phyloP scores from a whole-genome alignment of 2,329 filamentous ascomycete species.

The Torrubiellomyces zombiae region DNA sequence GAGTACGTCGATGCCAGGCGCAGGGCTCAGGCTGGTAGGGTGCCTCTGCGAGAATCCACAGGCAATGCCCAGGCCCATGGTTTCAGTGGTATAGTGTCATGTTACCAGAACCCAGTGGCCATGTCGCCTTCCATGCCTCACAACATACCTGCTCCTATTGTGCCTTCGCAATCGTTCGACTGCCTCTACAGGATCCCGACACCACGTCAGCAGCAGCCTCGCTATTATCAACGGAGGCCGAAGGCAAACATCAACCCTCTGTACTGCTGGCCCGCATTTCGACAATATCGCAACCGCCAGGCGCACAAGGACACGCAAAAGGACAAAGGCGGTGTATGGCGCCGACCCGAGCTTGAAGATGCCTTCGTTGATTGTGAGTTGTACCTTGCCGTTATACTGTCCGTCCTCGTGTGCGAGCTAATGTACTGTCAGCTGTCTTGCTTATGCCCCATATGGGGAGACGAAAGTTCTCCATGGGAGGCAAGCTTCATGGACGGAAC shows the following conservation, averaged over 20 bases:
- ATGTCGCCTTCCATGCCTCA: constrained; percentile 28
- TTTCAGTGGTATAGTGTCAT: constrained; percentile 25
- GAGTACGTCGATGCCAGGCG: constrained; percentile 31
- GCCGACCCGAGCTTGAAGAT: constrained; percentile 40
- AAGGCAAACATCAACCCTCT: constrained; percentile 37
- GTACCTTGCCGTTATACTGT: too few relatives aligned
- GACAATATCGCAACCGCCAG: constrained; percentile 49
- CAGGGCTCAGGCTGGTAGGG: constrained; percentile 18
- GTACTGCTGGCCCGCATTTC: constrained; percentile 44
- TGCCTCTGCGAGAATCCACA: constrained; percentile 34
- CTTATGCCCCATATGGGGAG: constrained; percentile 50
- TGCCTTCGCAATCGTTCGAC: constrained; percentile 31
- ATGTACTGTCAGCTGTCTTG: constrained; percentile 32
- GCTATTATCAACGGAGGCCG: constrained; percentile 16
- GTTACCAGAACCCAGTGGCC: constrained; percentile 24
- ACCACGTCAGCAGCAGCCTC: constrained; percentile 20
- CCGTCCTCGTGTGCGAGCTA: neutral
- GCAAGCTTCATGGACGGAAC: constrained; percentile 49
- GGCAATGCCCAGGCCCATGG: constrained; percentile 31
- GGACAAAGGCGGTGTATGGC: constrained; percentile 40
- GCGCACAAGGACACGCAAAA: constrained; percentile 43
- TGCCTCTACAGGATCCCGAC: constrained; percentile 21
- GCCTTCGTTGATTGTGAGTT: constrained; percentile 49
- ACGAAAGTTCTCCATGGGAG: constrained; percentile 48
- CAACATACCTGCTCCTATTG: constrained; percentile 32